These are phyloP conservation scores for Tetracladium marchalianum DNA, from an alignment of 495 filamentous ascomycete species.

Conservation along the genomic window DNA sequence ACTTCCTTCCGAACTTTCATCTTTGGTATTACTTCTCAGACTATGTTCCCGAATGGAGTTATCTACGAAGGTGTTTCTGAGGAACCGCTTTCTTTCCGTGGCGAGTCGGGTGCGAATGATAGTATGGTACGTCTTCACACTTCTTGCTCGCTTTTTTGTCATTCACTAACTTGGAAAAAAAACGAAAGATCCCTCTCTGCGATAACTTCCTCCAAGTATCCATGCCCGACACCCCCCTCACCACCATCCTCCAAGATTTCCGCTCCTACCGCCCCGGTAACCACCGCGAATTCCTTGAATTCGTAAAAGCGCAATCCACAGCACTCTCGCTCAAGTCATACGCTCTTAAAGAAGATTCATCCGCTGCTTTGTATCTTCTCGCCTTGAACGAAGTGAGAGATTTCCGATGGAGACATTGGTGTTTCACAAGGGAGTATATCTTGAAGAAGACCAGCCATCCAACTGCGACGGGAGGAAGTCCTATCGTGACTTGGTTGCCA, in stretches of 20 bases:
- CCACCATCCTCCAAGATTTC: slow-evolving; percentile 77
- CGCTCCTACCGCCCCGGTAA: slow-evolving; percentile 75
- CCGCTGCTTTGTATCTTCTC: slow-evolving; percentile 55
- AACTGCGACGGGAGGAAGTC: slow-evolving; percentile 82
- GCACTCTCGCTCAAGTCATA: slow-evolving; percentile 50
- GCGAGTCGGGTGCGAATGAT: slow-evolving; percentile 86
- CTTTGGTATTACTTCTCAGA: slow-evolving; percentile 80
- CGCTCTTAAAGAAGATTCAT: slow-evolving; percentile 33
- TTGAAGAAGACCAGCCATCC: slow-evolving; percentile 73
- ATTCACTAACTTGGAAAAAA: slow-evolving; percentile 3
- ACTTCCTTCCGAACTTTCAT: slow-evolving; percentile 86
- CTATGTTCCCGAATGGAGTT: slow-evolving; percentile 86
- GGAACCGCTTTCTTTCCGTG: slow-evolving; percentile 64
- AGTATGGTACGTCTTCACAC: slow-evolving; percentile 46
- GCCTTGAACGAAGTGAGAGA: slow-evolving; percentile 76
- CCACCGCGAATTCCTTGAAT: slow-evolving; percentile 72
- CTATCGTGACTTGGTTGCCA: slow-evolving; percentile 85
- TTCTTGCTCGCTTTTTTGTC: neutral
- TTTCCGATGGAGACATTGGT: slow-evolving; percentile 91
- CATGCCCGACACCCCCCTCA: slow-evolving; percentile 79
- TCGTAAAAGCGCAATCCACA: slow-evolving; percentile 48
- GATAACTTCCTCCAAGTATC: slow-evolving; percentile 71
- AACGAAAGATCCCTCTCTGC: slow-evolving; percentile 58
- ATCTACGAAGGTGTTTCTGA: slow-evolving; percentile 75
- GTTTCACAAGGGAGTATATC: slow-evolving; percentile 91